Percentiles rank a stretch among this genome's conserved stretches.
These are phyloP conservation scores for Pyracantha coccinea DNA, from an alignment of 331 rosid genomes.

Conservation along the genomic window DNA sequence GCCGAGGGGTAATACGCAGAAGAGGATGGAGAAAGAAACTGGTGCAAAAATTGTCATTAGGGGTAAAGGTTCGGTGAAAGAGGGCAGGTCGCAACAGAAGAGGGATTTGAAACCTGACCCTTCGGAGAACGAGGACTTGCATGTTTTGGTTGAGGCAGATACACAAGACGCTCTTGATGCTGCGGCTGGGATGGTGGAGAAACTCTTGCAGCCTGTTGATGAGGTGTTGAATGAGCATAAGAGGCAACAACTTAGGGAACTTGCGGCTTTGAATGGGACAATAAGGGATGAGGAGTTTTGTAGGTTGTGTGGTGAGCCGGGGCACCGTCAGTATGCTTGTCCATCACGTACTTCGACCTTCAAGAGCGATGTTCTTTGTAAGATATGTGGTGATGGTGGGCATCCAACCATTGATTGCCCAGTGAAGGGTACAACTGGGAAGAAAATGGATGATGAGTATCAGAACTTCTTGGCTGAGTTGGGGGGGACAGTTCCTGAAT, in stretches of 20 bases:
- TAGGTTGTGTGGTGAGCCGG: constrained; percentile 93
- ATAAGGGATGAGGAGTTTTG: constrained; percentile 96
- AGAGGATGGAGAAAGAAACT: constrained; percentile 95
- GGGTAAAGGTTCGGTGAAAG: constrained; percentile 93
- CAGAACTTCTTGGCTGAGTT: constrained; percentile 94
- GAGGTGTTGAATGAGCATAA: constrained; percentile 97
- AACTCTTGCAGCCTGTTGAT: constrained; percentile 94
- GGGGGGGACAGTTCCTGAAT: constrained; percentile 93
- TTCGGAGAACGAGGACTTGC: constrained; percentile 92
- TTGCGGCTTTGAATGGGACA: constrained; percentile 91
- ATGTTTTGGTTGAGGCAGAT: constrained; percentile 93
- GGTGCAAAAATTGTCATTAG: constrained; percentile 96
- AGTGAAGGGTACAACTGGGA: constrained; percentile 91
- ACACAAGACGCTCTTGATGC: constrained; percentile 84
- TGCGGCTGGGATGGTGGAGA: constrained; percentile 99
- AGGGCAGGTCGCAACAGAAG: constrained; percentile 93
- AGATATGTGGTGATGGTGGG: constrained; percentile 97
- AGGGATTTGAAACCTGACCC: constrained; percentile 92
- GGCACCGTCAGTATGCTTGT: constrained; percentile 91
- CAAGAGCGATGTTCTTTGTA: constrained; percentile 94
- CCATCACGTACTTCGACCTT: constrained; percentile 85
- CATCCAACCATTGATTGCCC: constrained; percentile 97
- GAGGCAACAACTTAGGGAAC: constrained; percentile 97
- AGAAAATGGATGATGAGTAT: constrained; percentile 99
- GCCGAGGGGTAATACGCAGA: constrained; percentile 96